phyloP scores from a whole-genome alignment of 768 basidiomycete species.

The Agaricus sinodeliciosus region DNA sequence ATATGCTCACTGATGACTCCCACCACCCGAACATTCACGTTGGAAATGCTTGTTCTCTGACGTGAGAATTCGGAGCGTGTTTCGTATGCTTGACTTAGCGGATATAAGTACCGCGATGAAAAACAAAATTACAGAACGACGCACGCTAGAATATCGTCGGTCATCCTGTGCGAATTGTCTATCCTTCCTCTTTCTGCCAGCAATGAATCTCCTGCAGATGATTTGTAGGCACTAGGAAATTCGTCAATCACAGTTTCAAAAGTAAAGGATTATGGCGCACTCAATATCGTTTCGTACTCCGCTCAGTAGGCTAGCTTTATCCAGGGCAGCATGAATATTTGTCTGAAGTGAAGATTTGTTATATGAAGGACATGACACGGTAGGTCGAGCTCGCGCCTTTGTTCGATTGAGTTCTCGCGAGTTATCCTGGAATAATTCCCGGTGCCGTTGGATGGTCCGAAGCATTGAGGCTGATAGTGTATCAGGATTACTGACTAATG shows the following conservation, averaged over 20 bases:
- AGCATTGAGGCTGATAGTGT: constrained; percentile 78
- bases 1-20: constrained; percentile 67
- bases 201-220: constrained; percentile 79
- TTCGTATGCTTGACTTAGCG: constrained; percentile 87
- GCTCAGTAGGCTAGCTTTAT: constrained; percentile 80
- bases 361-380: neutral
- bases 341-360: constrained; percentile 26
- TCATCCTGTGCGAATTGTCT: constrained; percentile 92
- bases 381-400: constrained; percentile 42
- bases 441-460: constrained; percentile 84
- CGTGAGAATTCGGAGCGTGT: constrained; percentile 88
- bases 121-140: constrained; percentile 18
- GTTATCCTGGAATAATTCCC: constrained; percentile 87
- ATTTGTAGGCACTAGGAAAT: constrained; percentile 74
- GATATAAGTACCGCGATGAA: neutral
- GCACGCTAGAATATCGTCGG: constrained; percentile 84
- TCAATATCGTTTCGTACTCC: constrained; percentile 96
- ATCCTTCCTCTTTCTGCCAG: constrained; percentile 85
- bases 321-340: constrained; percentile 77
- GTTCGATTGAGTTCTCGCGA: constrained; percentile 79
- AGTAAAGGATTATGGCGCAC: constrained; percentile 35
- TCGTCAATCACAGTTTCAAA: neutral
- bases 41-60: constrained; percentile 67
- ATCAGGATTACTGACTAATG: constrained; percentile 61
- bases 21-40: constrained; percentile 81